Base-by-base conservation (phyloP, 129 eudicot species). In the Flaveria robusta region DNA sequence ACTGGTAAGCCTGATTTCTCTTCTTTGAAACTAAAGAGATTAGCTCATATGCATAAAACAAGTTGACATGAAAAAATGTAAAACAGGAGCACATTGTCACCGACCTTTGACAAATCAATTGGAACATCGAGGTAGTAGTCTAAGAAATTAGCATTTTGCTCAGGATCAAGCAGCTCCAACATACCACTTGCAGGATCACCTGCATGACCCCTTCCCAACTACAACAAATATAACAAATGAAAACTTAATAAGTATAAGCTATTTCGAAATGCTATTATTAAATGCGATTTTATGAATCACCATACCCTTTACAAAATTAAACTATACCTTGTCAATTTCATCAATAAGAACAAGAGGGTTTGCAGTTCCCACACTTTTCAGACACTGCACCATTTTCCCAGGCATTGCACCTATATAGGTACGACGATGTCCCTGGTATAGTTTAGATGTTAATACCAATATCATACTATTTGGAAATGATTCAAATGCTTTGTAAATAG, bases 111-210 rank as follows among this genome's bases (percentile, higher is more conserved):
- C 77, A 94, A 77, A 81, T 94, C 99, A 63, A 94, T 94, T 54
- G 96, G 81, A 71, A 94, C 99, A 84, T 94, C 99, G 49, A 94
- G 97, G 64, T 94, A 94, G 81, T 94, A 97, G 79, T 94, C 99
- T 18, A 94, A 86, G 81, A 94, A 94, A 75, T 94, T 94, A 7
- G 96, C 99, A 83, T 94, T 94, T 78, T 94, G 99, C 76, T 94
- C 99, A 2, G 99, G 99, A 74, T 94, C 99, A 80, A 94, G 97
- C 62, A 94, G 92, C 85, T 94, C 99, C 84, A 94, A 78, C 99
- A 94, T 94, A 69, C 97, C 99, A 89, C 99, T 94, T 55, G 99
- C 99, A 19, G 99, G 97, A 85, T 94, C 99, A 76, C 99, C 99
- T 16, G 99, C 89, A 85, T 94, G 93, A 69, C 99, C 99, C 79